phyloP scores from a whole-genome alignment of 1,284 basidiomycete species.

The Malassezia globosa region DNA sequence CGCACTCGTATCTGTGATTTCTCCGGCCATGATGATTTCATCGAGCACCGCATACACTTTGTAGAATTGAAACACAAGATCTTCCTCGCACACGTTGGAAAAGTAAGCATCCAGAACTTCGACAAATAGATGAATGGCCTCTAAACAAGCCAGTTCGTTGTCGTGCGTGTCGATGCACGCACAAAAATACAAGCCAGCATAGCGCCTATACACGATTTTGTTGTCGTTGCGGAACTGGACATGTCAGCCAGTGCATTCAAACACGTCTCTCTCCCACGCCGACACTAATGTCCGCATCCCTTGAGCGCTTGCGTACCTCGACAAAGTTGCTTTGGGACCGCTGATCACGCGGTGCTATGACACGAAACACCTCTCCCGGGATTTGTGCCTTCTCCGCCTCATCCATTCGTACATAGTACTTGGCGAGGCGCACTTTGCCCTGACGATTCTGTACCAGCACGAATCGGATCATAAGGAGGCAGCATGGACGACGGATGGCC shows the following conservation, averaged over 20 bases:
- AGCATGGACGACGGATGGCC: too few species aligned
- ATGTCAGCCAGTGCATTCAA: too few species aligned
- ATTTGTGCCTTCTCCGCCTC: constrained; percentile 62
- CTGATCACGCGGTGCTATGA: constrained; percentile 93
- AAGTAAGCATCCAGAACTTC: constrained; percentile 97
- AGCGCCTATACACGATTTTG: constrained; percentile 50
- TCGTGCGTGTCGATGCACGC: constrained; percentile 94
- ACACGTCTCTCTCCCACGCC: too few species aligned
- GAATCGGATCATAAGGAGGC: constrained; percentile 73
- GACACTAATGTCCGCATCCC: too few species aligned
- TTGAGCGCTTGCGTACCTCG: too few species aligned
- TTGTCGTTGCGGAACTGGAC: constrained; percentile 29
- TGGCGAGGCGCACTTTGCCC: constrained; percentile 89
- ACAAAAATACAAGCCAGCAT: constrained; percentile 75
- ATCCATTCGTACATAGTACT: constrained; percentile 75
- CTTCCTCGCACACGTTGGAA: constrained; percentile 90
- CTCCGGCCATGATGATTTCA: constrained; percentile 95
- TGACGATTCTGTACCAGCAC: constrained; percentile 92
- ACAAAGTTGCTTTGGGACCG: constrained; percentile 99
- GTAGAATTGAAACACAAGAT: constrained; percentile 97
- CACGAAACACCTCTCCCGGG: constrained; percentile 83
- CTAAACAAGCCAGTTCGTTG: constrained; percentile 91
- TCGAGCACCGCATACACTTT: constrained; percentile 93
- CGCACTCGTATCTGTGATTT: constrained; percentile 95
- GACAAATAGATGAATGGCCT: constrained; percentile 95